Percentiles rank a stretch among this genome's conserved stretches.
Conservation (phyloP, 169 alveolate genomes). For the Toxoplasma gondii region DNA sequence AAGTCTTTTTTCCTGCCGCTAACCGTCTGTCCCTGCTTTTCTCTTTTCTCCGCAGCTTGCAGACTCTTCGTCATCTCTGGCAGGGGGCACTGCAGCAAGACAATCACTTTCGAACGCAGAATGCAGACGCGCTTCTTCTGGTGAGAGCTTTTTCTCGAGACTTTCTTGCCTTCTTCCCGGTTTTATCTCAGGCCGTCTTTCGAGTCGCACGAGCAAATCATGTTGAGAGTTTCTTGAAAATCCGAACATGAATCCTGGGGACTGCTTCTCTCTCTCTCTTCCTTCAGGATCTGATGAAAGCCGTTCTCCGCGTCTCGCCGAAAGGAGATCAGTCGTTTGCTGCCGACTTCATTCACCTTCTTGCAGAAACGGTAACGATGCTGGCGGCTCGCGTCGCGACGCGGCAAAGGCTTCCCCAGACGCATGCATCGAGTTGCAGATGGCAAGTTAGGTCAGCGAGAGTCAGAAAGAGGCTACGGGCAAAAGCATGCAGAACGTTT, state of each 20-base stretch:
- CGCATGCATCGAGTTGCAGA: no score
- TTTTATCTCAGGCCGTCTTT: no score
- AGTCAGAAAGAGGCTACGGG: no score
- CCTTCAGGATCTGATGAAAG: background rate
- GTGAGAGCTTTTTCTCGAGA: background rate
- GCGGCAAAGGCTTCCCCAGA: no score
- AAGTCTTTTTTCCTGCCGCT: no score
- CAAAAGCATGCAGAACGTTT: no score
- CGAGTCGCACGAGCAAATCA: no score
- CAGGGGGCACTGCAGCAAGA: background rate
- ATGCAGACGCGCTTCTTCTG: background rate
- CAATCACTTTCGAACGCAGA: background rate
- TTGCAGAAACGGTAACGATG: background rate
- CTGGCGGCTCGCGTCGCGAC: no score
- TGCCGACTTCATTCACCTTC: background rate
- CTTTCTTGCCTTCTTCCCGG: no score
- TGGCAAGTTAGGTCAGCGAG: no score
- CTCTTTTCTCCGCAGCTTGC: background rate
- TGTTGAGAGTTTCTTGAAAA: no score
- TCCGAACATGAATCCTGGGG: background rate
- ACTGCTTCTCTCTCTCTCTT: background rate
- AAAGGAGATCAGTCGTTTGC: background rate
- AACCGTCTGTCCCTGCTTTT: no score
- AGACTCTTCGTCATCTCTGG: background rate
- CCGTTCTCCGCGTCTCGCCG: background rate